phyloP scores from a whole-genome alignment of 23 red algal species.

The Gracilariopsis chorda region DNA sequence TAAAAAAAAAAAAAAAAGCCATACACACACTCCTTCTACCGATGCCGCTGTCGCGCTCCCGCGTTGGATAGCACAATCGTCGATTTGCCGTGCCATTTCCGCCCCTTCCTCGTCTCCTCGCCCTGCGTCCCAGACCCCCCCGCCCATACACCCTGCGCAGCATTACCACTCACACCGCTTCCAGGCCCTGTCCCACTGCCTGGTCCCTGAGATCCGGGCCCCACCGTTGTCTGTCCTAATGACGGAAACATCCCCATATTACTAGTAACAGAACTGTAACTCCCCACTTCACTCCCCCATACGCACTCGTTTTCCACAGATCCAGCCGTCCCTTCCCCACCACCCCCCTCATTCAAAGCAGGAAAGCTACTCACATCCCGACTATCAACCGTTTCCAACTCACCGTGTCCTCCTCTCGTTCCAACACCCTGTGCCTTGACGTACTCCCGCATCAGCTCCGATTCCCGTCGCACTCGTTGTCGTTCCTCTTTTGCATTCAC shows the following conservation, averaged over 20 bases:
- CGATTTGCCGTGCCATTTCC: not conserved
- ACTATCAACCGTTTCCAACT: constrained; percentile 4
- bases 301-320: not conserved
- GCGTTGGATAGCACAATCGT: constrained; percentile 46
- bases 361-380: constrained; percentile 21
- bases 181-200: not conserved
- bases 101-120: not conserved
- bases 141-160: not conserved
- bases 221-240: not conserved
- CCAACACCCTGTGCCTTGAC: not conserved
- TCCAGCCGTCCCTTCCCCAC: not conserved
- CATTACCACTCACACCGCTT: not conserved
- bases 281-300: constrained; percentile 29
- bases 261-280: constrained; percentile 49
- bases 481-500: not conserved
- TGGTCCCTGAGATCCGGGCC: not conserved
- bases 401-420: not conserved
- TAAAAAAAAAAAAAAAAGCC: not conserved
- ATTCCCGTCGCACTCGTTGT: not conserved
- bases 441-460: constrained; percentile 9
- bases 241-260: constrained; percentile 69
- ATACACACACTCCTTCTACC: no score
- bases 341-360: not conserved
- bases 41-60: constrained; percentile 11
- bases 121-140: not conserved